Percentiles rank a stretch among this genome's conserved stretches.
Evolutionary conservation across 495 filamentous ascomycete genomes (phyloP).

Genomic region (Penicillium soppii): DNA sequence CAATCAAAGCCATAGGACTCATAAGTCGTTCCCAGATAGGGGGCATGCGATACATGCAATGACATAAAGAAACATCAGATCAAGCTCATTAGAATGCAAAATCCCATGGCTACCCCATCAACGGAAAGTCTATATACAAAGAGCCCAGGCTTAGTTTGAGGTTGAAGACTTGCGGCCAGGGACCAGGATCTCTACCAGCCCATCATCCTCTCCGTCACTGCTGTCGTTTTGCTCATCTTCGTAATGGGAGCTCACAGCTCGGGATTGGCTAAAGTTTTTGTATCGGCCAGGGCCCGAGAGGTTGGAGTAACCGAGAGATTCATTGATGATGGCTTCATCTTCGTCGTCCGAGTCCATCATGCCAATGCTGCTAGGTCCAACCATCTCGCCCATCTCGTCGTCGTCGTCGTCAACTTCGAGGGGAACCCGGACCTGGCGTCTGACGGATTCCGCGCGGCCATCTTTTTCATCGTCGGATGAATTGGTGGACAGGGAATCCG

Average conservation of each 20-base stretch:
- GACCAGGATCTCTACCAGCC: slow-evolving; percentile 48
- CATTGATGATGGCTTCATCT: slow-evolving; percentile 50
- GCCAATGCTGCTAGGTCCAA: slow-evolving; percentile 36
- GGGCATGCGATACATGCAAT: slow-evolving; percentile 14
- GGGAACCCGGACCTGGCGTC: slow-evolving; percentile 41
- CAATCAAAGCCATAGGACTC: slow-evolving; percentile 9
- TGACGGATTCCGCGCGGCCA: slow-evolving; percentile 30
- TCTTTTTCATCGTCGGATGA: slow-evolving; percentile 44
- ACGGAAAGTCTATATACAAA: slow-evolving; percentile 27
- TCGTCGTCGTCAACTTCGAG: slow-evolving; percentile 50
- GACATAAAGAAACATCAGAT: slow-evolving; percentile 9
- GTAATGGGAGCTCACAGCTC: slow-evolving; percentile 36
- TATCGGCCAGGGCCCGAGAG: slow-evolving; percentile 35
- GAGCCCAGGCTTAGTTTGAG: slow-evolving; percentile 13
- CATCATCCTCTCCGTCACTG: slow-evolving; percentile 49
- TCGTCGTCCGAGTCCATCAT: slow-evolving; percentile 49
- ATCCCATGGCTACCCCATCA: slow-evolving; percentile 13
- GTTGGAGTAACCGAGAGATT: slow-evolving; percentile 45
- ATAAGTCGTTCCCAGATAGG: slow-evolving; percentile 3
- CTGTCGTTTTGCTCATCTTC: slow-evolving; percentile 46
- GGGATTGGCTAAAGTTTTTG: slow-evolving; percentile 31
- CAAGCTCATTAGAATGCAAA: slow-evolving; percentile 17
- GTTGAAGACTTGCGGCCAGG: slow-evolving; percentile 42
- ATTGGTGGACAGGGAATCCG: slow-evolving; percentile 40
- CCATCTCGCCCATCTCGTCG: slow-evolving; percentile 52